These are phyloP conservation scores for Schizophyllum commune DNA, from an alignment of 1,284 basidiomycete genomes.

Conservation along the genomic window DNA sequence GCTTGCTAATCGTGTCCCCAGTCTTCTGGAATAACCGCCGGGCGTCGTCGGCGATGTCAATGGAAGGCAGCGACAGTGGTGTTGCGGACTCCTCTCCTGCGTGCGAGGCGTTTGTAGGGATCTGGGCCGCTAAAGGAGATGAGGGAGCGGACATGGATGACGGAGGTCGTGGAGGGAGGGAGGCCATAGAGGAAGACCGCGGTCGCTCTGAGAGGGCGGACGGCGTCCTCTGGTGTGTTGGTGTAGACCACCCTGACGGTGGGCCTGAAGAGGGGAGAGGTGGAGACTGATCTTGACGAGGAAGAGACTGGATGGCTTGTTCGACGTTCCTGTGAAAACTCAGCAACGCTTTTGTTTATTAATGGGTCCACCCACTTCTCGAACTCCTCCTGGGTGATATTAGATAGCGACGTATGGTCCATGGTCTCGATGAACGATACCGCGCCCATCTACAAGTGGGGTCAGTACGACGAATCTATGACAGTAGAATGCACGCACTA, in stretches of 20 bases:
- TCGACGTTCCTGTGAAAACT: slow-evolving; percentile 64
- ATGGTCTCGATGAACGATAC: slow-evolving; percentile 96
- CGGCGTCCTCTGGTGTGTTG: slow-evolving; percentile 14
- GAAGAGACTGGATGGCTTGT: slow-evolving; percentile 70
- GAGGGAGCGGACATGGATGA: slow-evolving; percentile 12
- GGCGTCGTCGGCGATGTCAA: slow-evolving; percentile 73
- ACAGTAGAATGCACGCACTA: slow-evolving; percentile 43
- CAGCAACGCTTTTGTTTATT: not conserved
- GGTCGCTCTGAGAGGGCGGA: slow-evolving; percentile 6
- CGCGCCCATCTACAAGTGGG: slow-evolving; percentile 62
- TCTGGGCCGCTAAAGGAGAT: slow-evolving; percentile 21
- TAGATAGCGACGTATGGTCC: slow-evolving; percentile 90
- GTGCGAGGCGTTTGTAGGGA: slow-evolving; percentile 32
- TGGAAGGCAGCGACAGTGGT: slow-evolving; percentile 39
- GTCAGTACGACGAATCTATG: not conserved
- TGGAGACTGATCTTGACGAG: slow-evolving; percentile 35
- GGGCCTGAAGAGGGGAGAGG: slow-evolving; percentile 40
- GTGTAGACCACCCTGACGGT: slow-evolving; percentile 17
- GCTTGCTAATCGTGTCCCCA: slow-evolving; percentile 82
- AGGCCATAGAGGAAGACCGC: slow-evolving; percentile 1
- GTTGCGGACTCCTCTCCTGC: slow-evolving; percentile 83
- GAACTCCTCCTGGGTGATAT: slow-evolving; percentile 90
- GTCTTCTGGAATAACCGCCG: slow-evolving; percentile 79
- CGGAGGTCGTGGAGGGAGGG: not conserved
- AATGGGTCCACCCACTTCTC: slow-evolving; percentile 48